These are phyloP conservation scores for Sugiyamaella neomexicana DNA, from an alignment of 1,139 yeast genomes.

Conservation along the genomic window DNA sequence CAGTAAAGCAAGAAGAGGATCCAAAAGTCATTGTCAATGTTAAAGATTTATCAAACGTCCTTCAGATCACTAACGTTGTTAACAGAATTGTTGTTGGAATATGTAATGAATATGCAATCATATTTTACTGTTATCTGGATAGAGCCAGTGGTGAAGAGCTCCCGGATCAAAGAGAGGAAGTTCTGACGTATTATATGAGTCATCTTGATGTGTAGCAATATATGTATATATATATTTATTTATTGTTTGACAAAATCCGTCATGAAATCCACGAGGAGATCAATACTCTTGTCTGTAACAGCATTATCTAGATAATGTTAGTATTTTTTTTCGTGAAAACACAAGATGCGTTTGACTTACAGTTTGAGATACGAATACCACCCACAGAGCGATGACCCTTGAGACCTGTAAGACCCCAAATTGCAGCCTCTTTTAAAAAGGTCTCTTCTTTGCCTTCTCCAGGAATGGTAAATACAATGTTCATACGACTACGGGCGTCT, in stretches of 20 bases:
- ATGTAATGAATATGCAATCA: constrained; percentile 35
- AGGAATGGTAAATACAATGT: constrained; percentile 78
- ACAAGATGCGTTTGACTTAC: too few species aligned
- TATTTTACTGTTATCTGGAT: constrained; percentile 38
- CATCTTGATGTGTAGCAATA: constrained; percentile 23
- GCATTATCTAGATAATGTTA: constrained; percentile 60
- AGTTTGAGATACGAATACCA: constrained; percentile 87
- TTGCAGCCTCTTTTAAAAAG: constrained; percentile 65
- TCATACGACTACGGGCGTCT: constrained; percentile 78
- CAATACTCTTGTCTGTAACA: constrained; percentile 63
- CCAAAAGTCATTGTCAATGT: constrained; percentile 28
- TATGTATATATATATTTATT: not conserved
- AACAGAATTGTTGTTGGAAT: constrained; percentile 40
- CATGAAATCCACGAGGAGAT: constrained; percentile 59
- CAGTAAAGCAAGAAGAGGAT: constrained; percentile 1
- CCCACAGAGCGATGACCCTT: constrained; percentile 98
- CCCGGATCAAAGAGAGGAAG: constrained; percentile 23
- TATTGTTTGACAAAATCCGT: constrained; percentile 52
- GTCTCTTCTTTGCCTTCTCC: constrained; percentile 60
- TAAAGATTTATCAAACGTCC: constrained; percentile 40
- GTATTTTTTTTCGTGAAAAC: too few species aligned
- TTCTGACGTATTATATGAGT: constrained; percentile 31
- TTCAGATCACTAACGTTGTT: constrained; percentile 34
- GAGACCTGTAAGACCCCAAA: constrained; percentile 63
- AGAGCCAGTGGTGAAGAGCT: constrained; percentile 27